phyloP scores from a whole-genome alignment of 202 grass and related monocot genomes.

The Eragrostis tef region DNA sequence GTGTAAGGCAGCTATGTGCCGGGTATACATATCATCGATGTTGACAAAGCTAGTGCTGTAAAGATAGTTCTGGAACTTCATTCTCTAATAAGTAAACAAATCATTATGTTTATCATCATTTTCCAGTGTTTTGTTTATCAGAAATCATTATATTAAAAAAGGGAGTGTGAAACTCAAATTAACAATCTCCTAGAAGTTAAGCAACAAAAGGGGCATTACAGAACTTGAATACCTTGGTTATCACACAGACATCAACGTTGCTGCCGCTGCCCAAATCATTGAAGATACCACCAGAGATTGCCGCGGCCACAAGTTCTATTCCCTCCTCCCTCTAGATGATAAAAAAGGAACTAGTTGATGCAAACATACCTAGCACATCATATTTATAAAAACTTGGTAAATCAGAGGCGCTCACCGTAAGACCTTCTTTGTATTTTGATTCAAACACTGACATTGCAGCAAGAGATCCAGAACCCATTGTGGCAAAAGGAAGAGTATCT shows the following conservation, averaged over 20 bases:
- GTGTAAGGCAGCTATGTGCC: neutral
- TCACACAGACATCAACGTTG: slow-evolving; percentile 96
- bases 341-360: slow-evolving; percentile 26
- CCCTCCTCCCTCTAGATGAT: slow-evolving; percentile 85
- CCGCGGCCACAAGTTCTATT: slow-evolving; percentile 74
- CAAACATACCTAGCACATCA: neutral
- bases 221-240: slow-evolving; percentile 74
- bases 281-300: slow-evolving; percentile 90
- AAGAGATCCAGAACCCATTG: slow-evolving; percentile 99
- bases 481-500: slow-evolving; percentile 98
- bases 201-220: neutral
- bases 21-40: slow-evolving; percentile 8
- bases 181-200: neutral
- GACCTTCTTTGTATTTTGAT: slow-evolving; percentile 85
- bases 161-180: neutral
- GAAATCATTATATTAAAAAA: neutral
- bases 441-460: slow-evolving; percentile 97
- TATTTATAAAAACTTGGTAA: neutral
- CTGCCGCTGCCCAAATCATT: slow-evolving; percentile 99
- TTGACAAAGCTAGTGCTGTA: neutral
- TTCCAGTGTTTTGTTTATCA: neutral
- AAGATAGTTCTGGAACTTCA: neutral
- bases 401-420: slow-evolving; percentile 72
- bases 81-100: neutral
- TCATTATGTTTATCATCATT: neutral